Percentiles rank a stretch among this genome's conserved stretches.
Evolutionary conservation across 129 eudicot species (phyloP).

Genomic region (Artemisia tridentata): DNA sequence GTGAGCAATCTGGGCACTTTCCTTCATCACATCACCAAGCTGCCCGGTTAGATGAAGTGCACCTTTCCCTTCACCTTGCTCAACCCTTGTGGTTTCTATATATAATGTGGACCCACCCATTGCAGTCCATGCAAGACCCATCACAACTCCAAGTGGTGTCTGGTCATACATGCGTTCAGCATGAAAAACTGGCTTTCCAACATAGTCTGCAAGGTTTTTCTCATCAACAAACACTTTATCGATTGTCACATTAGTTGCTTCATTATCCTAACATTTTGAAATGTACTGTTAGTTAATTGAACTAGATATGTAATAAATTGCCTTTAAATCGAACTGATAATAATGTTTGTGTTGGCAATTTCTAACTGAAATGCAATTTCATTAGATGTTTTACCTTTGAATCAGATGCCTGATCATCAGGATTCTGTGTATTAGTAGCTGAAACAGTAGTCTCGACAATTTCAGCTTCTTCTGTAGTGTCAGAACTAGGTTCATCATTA

Average conservation of each 20-base stretch:
- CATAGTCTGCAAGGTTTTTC: slow-evolving; percentile 77
- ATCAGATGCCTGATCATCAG: slow-evolving; percentile 23
- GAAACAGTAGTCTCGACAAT: slow-evolving; percentile 31
- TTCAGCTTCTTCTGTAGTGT: slow-evolving; percentile 58
- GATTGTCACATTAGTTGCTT: slow-evolving; percentile 19
- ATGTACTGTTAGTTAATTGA: background rate
- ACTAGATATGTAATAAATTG: background rate
- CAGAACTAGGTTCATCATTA: slow-evolving; percentile 28
- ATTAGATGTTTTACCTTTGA: slow-evolving; percentile 35
- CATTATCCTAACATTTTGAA: slow-evolving; percentile 13
- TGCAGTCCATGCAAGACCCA: slow-evolving; percentile 99
- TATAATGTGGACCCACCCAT: slow-evolving; percentile 99
- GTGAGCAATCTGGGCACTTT: slow-evolving; percentile 98
- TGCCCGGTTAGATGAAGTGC: slow-evolving; percentile 83
- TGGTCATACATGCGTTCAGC: slow-evolving; percentile 96
- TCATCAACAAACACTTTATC: slow-evolving; percentile 65
- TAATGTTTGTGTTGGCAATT: background rate
- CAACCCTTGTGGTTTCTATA: slow-evolving; percentile 73
- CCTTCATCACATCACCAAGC: slow-evolving; percentile 99
- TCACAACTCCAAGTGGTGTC: slow-evolving; percentile 90
- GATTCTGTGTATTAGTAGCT: slow-evolving; percentile 18
- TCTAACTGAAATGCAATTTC: slow-evolving; percentile 1
- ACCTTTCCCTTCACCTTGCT: slow-evolving; percentile 90
- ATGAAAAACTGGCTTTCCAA: slow-evolving; percentile 97
- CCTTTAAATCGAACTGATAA: background rate